These are phyloP conservation scores for Larix kaempferi DNA, from an alignment of 75 land plant genomes.

Conservation along the genomic window DNA sequence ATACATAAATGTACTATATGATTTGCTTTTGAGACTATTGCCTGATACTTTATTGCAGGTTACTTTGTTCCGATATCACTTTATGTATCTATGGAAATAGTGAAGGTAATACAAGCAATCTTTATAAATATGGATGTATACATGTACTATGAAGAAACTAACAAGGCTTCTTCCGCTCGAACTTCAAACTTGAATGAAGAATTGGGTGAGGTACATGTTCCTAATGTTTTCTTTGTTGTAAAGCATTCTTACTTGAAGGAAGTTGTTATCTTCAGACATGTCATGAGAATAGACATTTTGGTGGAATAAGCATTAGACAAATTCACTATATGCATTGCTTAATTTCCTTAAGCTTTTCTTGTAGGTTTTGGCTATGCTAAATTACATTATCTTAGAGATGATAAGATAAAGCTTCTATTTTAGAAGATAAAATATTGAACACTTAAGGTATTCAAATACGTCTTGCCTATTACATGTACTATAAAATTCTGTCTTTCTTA, in stretches of 20 bases:
- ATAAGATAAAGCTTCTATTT: not conserved
- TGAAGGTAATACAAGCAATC: slow-evolving; percentile 24
- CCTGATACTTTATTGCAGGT: slow-evolving; percentile 11
- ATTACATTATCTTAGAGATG: not conserved
- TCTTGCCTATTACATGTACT: no score
- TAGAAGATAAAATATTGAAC: no score
- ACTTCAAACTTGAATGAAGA: slow-evolving; percentile 40
- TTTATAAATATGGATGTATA: slow-evolving; percentile 21
- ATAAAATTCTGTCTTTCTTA: no score
- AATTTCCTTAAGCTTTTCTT: not conserved
- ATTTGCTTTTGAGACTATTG: not conserved
- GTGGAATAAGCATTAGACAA: not conserved
- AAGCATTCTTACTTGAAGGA: not conserved
- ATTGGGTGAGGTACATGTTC: slow-evolving; percentile 24
- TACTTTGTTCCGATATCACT: slow-evolving; percentile 40
- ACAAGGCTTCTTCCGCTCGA: slow-evolving; percentile 31
- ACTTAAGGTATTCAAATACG: no score
- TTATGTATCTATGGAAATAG: slow-evolving; percentile 35
- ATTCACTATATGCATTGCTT: not conserved
- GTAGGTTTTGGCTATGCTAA: not conserved
- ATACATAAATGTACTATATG: not conserved
- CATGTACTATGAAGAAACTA: slow-evolving; percentile 23
- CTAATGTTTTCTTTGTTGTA: not conserved
- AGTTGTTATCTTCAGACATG: not conserved
- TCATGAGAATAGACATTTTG: not conserved